A percentile compares a stretch with the other conserved stretches of the same genome.
These are phyloP conservation scores for Hippophae gyantsensis DNA, from an alignment of 306 rosid genomes.

Conservation along the genomic window DNA sequence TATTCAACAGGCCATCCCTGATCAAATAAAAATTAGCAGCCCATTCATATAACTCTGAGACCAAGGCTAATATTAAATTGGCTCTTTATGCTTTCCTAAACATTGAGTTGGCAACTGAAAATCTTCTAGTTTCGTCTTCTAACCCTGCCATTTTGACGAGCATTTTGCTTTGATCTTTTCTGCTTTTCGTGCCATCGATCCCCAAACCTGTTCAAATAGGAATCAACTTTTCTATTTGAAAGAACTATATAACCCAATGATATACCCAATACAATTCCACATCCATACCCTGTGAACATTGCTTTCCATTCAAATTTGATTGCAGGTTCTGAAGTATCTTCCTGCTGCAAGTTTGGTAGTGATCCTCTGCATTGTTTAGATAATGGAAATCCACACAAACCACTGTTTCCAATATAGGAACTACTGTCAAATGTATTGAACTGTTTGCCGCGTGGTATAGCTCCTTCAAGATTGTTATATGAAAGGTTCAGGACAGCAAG, in stretches of 20 bases:
- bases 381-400: conserved; percentile 30
- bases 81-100: too few species aligned
- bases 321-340: neutral
- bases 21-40: too few species aligned
- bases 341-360: neutral
- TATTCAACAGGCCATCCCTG: too few species aligned
- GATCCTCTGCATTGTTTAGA: conserved; percentile 9
- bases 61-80: too few species aligned
- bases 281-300: conserved; percentile 20
- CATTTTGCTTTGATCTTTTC: neutral
- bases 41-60: too few species aligned
- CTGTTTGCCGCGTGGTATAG: conserved; percentile 29
- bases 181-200: neutral
- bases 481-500: conserved; percentile 21
- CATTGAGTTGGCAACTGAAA: too few species aligned
- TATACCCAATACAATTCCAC: conserved; percentile 22
- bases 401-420: conserved; percentile 22
- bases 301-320: conserved; percentile 25
- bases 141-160: neutral
- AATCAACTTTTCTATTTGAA: neutral
- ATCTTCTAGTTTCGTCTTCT: conserved; percentile 1
- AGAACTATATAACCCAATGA: conserved; percentile 12
- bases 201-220: neutral
- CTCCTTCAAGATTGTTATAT: conserved; percentile 20
- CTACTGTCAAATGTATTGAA: conserved; percentile 23